Base-by-base conservation (phyloP, 1,284 basidiomycete species). In the Thelephora terrestris region DNA sequence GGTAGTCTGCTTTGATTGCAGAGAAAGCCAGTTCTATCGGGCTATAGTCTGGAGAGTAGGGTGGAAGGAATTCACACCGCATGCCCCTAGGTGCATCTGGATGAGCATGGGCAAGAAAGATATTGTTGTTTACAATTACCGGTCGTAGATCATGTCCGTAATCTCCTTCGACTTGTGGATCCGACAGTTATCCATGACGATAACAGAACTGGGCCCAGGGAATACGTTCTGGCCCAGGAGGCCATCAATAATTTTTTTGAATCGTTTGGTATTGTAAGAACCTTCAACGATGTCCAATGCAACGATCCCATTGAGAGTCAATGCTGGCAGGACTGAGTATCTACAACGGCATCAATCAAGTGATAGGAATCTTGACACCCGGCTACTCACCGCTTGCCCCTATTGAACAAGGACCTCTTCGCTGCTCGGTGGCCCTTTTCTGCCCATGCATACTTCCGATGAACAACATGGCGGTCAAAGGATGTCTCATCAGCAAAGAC, bases 131-230 rank as follows among this genome's bases (percentile, higher is more conserved):
- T 12, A 36, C 34, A 36, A 10, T 36, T 12, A 36, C 34, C 34
- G 34, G 10, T 36, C 34, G 10, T n/a, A n/a, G 10, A 36, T 36
- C 34, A 58, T 48, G 17, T 59, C 57, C 7, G 42, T 45, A 7
- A 63, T 47, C 17, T 55, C 56, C 7, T 53, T 48, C 43, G 48
- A 57, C 37, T 64, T n/a, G n/a, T n/a, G n/a, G n/a, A n/a, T n/a
- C n/a, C n/a, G n/a, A n/a, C n/a, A n/a, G n/a, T n/a, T n/a, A 48
- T 65, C 63, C 17, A 65, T 43, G 7, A 65, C 46, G 5, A 66
- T 51, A 7, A 66, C 53, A 52, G 61, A 64, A 16, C 50, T 48
- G 2, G 49, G 46, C 10, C 53, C 57, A 9, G 63, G 64, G 48
- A 54, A 65, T 10, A 52, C 56, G 21, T 59, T 60, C 51, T n/a